Evolutionary conservation across 192 early-diverging fungal species (phyloP).

Genomic region (Chytriomyces sp.): DNA sequence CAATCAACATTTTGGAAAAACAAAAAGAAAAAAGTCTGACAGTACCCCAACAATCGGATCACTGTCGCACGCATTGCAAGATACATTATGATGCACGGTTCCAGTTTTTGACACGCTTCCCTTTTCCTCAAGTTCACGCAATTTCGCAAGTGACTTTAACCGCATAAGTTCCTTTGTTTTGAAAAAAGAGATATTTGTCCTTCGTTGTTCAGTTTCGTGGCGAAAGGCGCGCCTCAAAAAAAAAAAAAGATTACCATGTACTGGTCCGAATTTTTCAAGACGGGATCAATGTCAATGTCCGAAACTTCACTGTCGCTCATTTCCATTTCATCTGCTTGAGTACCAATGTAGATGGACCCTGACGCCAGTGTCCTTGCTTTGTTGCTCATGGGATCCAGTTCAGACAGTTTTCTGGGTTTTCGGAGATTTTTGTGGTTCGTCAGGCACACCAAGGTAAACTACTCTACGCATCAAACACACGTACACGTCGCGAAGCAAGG

Average conservation of each 20-base stretch:
- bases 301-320: constrained; percentile 23
- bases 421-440: no score
- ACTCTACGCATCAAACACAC: no score
- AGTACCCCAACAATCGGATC: constrained; percentile 18
- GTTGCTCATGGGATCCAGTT: not conserved
- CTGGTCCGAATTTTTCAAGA: constrained; percentile 9
- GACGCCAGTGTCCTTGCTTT: not conserved
- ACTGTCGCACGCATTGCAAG: constrained; percentile 13
- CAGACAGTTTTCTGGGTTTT: no score
- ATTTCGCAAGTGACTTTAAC: constrained; percentile 9
- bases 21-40: no score
- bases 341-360: constrained; percentile 1
- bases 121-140: constrained; percentile 1
- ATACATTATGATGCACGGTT: constrained; percentile 2
- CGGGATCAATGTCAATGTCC: constrained; percentile 14
- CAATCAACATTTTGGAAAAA: not conserved
- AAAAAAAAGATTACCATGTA: constrained; percentile 1
- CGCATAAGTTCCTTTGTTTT: constrained; percentile 16
- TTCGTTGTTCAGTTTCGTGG: not conserved
- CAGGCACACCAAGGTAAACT: no score
- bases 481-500: not conserved
- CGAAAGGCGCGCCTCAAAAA: not conserved
- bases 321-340: constrained; percentile 12
- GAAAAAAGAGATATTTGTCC: not conserved
- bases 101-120: not conserved